Evolutionary conservation across 805 yeast genomes (phyloP), one percentile per base, ranked within the genome.

Genomic region (Lipomyces anomalus): DNA sequence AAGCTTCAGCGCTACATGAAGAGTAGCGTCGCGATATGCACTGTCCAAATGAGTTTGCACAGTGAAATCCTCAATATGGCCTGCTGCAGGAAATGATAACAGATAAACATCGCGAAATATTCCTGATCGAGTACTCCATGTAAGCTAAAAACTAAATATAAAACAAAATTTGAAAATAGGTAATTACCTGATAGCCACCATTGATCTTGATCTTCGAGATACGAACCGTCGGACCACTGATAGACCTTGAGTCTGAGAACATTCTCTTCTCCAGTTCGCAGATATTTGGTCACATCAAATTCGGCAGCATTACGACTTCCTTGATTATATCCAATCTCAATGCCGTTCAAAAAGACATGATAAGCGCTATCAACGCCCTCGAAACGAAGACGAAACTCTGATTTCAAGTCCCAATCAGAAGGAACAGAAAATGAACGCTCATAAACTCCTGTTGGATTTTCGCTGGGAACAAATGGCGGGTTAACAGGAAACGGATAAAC

Each of bases 171-270:
- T n/a, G n/a, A n/a, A n/a, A n/a, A n/a, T n/a, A n/a, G n/a, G n/a
- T n/a, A n/a, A n/a, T n/a, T n/a, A n/a, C n/a, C n/a, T 43, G 68
- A 64, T 30, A 67, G 47, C 68, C 69, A 65, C 68, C 69, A 67
- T 54, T 64, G 68, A 47, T 67, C 70, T 50, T 67, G 70, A 47
- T 66, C 70, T 45, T 65, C 69, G 32, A 65, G 58, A 43, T 64
- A 64, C 24, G 62, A 47, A 4, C 67, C 64, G 24, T 59, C 60
- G 9, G 63, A 59, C 62, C 66, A 66, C 51, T 64, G 66, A 35
- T 58, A 60, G 4, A 66, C 68, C 20, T 32, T 36, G 3, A 48
- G 43, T 7, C 44, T 2, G 2, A 34, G 28, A n/a, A 46, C 50
- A 40, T 44, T 40, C 21, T 13, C 29, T 38, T 52, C 50, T 9